Conservation (phyloP, 768 basidiomycete genomes). For the Russula virescens region DNA sequence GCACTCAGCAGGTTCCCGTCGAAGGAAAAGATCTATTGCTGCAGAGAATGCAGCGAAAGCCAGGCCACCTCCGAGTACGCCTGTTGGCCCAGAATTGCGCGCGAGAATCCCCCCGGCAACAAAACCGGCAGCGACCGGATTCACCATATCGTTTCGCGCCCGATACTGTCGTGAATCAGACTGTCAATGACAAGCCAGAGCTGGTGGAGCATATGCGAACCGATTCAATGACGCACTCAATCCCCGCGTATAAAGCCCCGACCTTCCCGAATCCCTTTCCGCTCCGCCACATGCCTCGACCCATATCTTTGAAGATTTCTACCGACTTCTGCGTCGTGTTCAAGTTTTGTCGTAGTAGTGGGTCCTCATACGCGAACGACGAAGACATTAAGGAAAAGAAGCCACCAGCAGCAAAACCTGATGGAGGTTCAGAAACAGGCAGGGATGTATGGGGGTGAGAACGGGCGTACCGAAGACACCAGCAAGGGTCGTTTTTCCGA, state of each 20-base stretch:
- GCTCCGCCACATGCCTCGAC: constrained; percentile 80
- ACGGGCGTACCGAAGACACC: constrained; percentile 69
- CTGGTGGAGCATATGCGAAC: constrained; percentile 43
- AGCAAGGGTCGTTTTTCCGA: constrained; percentile 72
- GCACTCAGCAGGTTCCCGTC: constrained; percentile 76
- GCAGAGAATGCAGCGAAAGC: constrained; percentile 93
- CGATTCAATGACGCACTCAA: constrained; percentile 92
- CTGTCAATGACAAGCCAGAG: not conserved
- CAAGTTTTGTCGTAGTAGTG: constrained; percentile 61
- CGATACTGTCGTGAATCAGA: constrained; percentile 59
- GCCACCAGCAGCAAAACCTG: constrained; percentile 88
- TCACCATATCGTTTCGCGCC: constrained; percentile 91
- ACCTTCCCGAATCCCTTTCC: constrained; percentile 95
- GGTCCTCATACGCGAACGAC: constrained; percentile 94
- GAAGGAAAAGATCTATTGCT: constrained; percentile 80
- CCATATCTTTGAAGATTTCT: constrained; percentile 91
- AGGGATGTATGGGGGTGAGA: not conserved
- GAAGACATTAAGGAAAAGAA: constrained; percentile 97
- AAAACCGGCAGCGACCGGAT: constrained; percentile 84
- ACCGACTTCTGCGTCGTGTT: constrained; percentile 72
- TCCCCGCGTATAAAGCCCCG: constrained; percentile 88
- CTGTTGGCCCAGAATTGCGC: constrained; percentile 80
- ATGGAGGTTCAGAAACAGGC: constrained; percentile 6
- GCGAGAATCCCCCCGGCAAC: constrained; percentile 85
- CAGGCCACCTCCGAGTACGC: constrained; percentile 79